Conservation (phyloP, 306 rosid genomes). For the Adenanthera pavonina region DNA sequence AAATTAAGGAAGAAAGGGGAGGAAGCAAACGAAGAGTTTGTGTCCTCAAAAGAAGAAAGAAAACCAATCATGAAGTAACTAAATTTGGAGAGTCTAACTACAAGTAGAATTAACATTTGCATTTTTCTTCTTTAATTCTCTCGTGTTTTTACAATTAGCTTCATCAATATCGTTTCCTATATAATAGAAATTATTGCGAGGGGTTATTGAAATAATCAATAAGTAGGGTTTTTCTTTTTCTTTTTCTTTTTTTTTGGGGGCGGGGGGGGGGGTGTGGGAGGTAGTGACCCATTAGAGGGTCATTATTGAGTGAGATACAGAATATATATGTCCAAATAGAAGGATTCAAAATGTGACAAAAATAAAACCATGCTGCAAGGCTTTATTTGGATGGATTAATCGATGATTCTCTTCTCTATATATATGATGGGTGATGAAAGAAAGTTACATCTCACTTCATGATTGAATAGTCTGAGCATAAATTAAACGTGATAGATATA, state of each 20-base stretch:
- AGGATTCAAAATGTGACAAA: not conserved
- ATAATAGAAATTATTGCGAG: not conserved
- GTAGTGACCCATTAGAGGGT: not conserved
- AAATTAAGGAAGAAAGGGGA: not conserved
- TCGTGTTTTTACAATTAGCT: too few species aligned
- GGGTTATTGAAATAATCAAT: not conserved
- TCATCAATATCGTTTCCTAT: not conserved
- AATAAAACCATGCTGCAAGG: conserved; percentile 5
- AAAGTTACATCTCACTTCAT: not conserved
- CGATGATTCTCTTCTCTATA: not conserved
- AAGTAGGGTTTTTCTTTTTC: not conserved
- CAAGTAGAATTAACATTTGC: not conserved
- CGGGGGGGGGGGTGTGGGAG: too few species aligned
- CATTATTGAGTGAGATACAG: not conserved
- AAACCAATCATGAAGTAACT: not conserved
- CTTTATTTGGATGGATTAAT: not conserved
- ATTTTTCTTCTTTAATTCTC: not conserved
- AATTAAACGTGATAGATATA: too few species aligned
- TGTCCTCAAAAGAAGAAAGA: not conserved
- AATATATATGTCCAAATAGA: not conserved
- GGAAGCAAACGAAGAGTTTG: not conserved
- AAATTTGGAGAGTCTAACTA: not conserved
- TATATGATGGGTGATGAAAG: not conserved
- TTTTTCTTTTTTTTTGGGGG: too few species aligned
- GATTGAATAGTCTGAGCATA: not conserved